Conservation (phyloP, 1,139 yeast genomes). For the Pneumocystis wakefieldiae region DNA sequence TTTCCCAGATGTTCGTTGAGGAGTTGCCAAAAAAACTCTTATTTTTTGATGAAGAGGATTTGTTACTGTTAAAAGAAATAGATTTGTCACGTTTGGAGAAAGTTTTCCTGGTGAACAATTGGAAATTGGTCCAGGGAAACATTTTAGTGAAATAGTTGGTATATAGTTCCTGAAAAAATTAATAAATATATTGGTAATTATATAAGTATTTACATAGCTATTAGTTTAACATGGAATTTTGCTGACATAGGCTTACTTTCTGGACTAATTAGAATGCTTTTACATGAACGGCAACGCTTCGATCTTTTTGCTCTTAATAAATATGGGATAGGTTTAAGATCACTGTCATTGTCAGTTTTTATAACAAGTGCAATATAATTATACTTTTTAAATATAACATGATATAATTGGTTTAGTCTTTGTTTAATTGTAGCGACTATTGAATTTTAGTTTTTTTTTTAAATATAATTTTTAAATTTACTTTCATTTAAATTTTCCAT, state of each 20-base stretch:
- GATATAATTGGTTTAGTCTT: neutral
- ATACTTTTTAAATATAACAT: neutral
- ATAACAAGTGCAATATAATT: neutral
- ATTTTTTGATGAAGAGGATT: slow-evolving; percentile 1
- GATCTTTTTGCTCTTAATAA: slow-evolving; percentile 15
- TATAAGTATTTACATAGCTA: slow-evolving; percentile 1
- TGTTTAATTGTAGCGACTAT: neutral
- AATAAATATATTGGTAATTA: neutral
- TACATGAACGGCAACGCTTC: slow-evolving; percentile 16
- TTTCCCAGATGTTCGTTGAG: neutral
- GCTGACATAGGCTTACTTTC: slow-evolving; percentile 7
- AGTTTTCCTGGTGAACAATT: neutral
- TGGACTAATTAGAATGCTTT: slow-evolving; percentile 17
- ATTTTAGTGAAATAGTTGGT: neutral
- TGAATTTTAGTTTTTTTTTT: neutral
- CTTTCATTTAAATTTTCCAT: neutral
- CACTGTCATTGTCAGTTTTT: neutral
- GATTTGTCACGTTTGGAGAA: neutral
- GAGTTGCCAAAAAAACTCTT: slow-evolving; percentile 1
- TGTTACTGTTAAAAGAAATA: slow-evolving; percentile 1
- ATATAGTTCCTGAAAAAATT: neutral
- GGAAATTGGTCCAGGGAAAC: neutral
- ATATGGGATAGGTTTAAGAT: slow-evolving; percentile 12
- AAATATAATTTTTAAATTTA: neutral
- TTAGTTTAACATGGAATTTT: neutral